These are phyloP conservation scores for Candida morakotiae DNA, from an alignment of 805 yeast species.

Conservation along the genomic window DNA sequence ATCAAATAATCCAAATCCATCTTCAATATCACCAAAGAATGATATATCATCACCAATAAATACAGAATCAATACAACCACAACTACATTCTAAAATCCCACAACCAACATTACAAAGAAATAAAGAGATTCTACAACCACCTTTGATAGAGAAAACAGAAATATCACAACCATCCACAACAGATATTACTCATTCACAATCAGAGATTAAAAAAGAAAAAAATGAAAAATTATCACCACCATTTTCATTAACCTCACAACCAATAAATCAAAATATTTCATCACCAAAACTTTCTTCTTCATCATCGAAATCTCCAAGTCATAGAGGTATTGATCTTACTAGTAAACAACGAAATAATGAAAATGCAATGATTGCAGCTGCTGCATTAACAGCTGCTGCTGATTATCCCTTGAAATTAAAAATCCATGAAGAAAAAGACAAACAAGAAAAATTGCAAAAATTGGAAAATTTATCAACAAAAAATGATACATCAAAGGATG, in stretches of 20 bases:
- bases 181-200: too few relatives aligned
- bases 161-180: background rate
- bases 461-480: background rate
- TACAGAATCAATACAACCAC: background rate
- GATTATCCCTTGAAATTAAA: conserved; percentile 50
- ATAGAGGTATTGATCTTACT: conserved; percentile 31
- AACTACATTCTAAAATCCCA: too few relatives aligned
- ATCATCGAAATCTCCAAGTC: conserved; percentile 12
- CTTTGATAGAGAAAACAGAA: background rate
- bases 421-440: background rate
- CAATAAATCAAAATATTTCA: too few relatives aligned
- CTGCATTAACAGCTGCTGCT: conserved; percentile 80
- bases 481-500: background rate
- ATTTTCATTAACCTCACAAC: background rate
- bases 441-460: background rate
- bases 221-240: background rate
- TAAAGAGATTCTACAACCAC: too few relatives aligned
- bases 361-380: conserved; percentile 73
- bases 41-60: background rate
- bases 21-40: background rate
- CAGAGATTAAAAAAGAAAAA: background rate
- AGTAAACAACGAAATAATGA: conserved; percentile 31
- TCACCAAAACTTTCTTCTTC: conserved; percentile 14
- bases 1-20: background rate
- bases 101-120: too few relatives aligned